Evolutionary conservation across 2,329 filamentous ascomycete genomes (phyloP).

Genomic region (Pyrenochaeta sp.): DNA sequence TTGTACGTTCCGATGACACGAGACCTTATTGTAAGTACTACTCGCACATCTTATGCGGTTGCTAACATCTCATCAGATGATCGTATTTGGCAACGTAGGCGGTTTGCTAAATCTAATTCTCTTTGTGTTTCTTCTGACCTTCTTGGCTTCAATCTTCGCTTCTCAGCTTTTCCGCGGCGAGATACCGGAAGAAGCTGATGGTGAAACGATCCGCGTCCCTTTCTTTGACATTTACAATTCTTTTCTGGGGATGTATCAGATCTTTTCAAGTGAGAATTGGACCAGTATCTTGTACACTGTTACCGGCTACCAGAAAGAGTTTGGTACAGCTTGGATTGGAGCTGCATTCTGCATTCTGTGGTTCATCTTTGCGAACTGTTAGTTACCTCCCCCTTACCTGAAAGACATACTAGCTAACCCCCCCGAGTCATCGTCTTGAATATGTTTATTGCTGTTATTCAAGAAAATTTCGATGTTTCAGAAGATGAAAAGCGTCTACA

Average conservation of each 20-base stretch:
- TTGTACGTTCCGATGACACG: conserved; percentile 87
- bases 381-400: conserved; percentile 15
- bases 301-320: conserved; percentile 71
- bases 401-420: conserved; percentile 15
- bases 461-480: conserved; percentile 98
- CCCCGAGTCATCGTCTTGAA: conserved; percentile 82
- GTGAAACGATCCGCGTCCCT: conserved; percentile 72
- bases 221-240: conserved; percentile 95
- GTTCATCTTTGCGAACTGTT: conserved; percentile 89
- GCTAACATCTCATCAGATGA: conserved; percentile 53
- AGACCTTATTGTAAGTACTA: conserved; percentile 72
- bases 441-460: conserved; percentile 99
- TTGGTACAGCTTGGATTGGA: conserved; percentile 87
- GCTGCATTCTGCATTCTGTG: conserved; percentile 91
- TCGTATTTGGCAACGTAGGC: conserved; percentile 88
- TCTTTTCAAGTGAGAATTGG: conserved; percentile 97
- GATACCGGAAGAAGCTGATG: conserved; percentile 71
- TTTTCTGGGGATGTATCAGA: conserved; percentile 97
- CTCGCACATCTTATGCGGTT: not conserved
- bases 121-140: conserved; percentile 96
- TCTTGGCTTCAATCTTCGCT: conserved; percentile 91
- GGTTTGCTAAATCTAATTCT: conserved; percentile 95
- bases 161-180: conserved; percentile 91
- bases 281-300: conserved; percentile 85
- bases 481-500: conserved; percentile 98